Percentiles rank a stretch among this genome's conserved stretches.
These are phyloP conservation scores for Gynochthodes officinalis DNA, from an alignment of 257 asterid genomes.

Conservation along the genomic window DNA sequence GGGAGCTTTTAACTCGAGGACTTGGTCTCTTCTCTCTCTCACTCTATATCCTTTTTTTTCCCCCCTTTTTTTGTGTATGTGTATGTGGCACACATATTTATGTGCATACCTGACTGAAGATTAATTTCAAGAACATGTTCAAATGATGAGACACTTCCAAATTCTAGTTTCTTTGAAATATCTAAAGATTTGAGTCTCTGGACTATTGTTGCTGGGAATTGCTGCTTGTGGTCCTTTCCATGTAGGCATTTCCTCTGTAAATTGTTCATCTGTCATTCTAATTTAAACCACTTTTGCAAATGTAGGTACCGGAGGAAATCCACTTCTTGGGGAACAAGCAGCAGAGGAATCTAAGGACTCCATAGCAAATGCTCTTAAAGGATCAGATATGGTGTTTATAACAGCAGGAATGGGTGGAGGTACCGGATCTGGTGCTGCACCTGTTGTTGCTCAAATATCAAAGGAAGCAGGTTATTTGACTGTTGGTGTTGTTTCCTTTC, in stretches of 20 bases:
- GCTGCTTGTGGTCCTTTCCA: background rate
- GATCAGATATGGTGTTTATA: slow-evolving; percentile 98
- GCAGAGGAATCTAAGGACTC: slow-evolving; percentile 97
- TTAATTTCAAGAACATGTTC: background rate
- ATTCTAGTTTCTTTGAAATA: background rate
- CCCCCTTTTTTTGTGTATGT: background rate
- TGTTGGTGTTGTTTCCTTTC: slow-evolving; percentile 96
- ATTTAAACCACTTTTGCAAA: slow-evolving; percentile 11
- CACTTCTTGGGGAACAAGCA: slow-evolving; percentile 93
- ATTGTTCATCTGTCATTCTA: slow-evolving; percentile 7
- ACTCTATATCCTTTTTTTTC: background rate
- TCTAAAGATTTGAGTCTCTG: background rate
- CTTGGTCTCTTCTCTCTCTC: slow-evolving; percentile 55
- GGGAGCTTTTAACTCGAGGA: slow-evolving; percentile 98
- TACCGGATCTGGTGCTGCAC: slow-evolving; percentile 99
- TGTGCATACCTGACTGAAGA: no score
- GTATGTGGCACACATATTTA: background rate
- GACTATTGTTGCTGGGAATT: background rate
- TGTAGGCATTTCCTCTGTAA: background rate
- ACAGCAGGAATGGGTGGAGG: slow-evolving; percentile 99
- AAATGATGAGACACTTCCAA: background rate
- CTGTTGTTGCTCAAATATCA: slow-evolving; percentile 89
- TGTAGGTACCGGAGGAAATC: slow-evolving; percentile 97
- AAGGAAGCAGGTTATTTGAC: slow-evolving; percentile 94
- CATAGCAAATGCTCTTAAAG: slow-evolving; percentile 81